These are phyloP conservation scores for Wickerhamomyces sp. DNA, from an alignment of 1,139 yeast genomes.

Conservation along the genomic window DNA sequence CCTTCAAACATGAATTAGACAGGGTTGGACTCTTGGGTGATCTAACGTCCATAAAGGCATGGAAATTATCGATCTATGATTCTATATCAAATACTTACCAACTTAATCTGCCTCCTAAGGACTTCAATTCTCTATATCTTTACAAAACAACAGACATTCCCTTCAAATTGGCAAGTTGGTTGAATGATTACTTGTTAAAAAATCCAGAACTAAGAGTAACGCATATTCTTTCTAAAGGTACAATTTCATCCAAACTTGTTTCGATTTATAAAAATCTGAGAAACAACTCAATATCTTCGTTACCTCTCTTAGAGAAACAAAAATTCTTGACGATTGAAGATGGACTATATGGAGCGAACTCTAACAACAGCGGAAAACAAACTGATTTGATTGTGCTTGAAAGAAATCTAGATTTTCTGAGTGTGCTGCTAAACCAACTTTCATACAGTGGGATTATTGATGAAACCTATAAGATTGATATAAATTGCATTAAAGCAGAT, in stretches of 20 bases:
- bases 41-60: conserved; percentile 9
- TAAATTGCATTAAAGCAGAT: conserved; percentile 40
- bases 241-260: conserved; percentile 37
- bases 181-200: conserved; percentile 27
- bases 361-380: conserved; percentile 28
- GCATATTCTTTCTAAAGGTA: conserved; percentile 42
- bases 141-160: conserved; percentile 33
- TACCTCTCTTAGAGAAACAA: conserved; percentile 25
- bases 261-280: conserved; percentile 29
- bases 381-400: conserved; percentile 72
- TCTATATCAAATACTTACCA: conserved; percentile 3
- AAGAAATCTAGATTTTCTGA: conserved; percentile 65
- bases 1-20: conserved; percentile 20
- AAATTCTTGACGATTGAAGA: conserved; percentile 19
- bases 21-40: conserved; percentile 19
- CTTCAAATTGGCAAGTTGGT: conserved; percentile 33
- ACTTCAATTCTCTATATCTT: conserved; percentile 30
- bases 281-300: conserved; percentile 25
- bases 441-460: conserved; percentile 81
- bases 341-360: conserved; percentile 20
- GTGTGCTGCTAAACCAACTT: conserved; percentile 71
- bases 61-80: conserved; percentile 12
- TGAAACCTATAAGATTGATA: conserved; percentile 55
- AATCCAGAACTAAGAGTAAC: conserved; percentile 37
- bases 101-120: conserved; percentile 13